These are phyloP conservation scores for Filobasidium uniguttulatum DNA, from an alignment of 1,284 basidiomycete genomes.

Conservation along the genomic window DNA sequence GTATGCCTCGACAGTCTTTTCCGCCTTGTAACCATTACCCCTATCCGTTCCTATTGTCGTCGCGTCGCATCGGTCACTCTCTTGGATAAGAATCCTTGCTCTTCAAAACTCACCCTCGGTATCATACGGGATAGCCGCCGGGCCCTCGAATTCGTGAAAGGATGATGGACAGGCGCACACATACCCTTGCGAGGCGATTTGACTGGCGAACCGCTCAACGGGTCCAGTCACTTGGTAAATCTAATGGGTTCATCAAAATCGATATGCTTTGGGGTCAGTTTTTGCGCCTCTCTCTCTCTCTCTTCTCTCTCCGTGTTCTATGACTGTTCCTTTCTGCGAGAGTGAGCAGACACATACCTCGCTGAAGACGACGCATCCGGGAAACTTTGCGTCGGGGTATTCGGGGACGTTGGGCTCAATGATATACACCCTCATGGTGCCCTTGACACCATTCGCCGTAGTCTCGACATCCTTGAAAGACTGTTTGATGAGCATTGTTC, in stretches of 20 bases:
- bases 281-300: too few relatives aligned
- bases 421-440: constrained; percentile 52
- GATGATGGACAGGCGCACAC: constrained; percentile 31
- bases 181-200: constrained; percentile 70
- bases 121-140: constrained; percentile 75
- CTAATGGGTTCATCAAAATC: constrained; percentile 23
- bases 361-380: constrained; percentile 35
- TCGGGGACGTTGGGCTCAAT: constrained; percentile 34
- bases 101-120: constrained; percentile 46
- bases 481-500: constrained; percentile 67
- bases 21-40: constrained; percentile 82
- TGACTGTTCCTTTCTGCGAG: not conserved
- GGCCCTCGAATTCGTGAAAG: constrained; percentile 82
- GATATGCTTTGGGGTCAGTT: too few relatives aligned
- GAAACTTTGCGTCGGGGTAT: constrained; percentile 37
- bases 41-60: constrained; percentile 64
- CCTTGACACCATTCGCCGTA: constrained; percentile 46
- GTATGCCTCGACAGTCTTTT: constrained; percentile 68
- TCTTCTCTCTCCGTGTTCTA: not conserved
- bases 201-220: constrained; percentile 54
- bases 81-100: not conserved
- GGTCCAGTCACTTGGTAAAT: constrained; percentile 39
- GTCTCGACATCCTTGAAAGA: constrained; percentile 61
- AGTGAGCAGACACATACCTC: constrained; percentile 3
- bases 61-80: constrained; percentile 33